Evolutionary conservation across 148 eudicot species (phyloP), one percentile per base, ranked within the genome.

Genomic region (Camellia granthamiana): DNA sequence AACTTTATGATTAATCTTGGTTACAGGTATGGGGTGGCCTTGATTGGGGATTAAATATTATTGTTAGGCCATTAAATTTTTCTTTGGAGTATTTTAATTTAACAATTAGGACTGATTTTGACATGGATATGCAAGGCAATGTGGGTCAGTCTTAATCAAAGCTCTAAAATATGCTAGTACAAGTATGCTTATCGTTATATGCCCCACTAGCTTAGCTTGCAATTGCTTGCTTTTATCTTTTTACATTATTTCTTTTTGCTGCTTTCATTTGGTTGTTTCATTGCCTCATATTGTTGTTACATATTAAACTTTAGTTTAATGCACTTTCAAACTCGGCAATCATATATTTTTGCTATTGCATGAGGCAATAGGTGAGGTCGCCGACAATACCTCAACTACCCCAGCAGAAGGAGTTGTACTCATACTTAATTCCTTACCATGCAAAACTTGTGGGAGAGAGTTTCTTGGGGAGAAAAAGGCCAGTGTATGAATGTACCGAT

Each of bases 391-490:
- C 97, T 55, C 89, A 86, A 72, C 81, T 95, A 77, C 99, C 99
- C 23, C 86, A 80, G 51, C 88, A 87, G 30, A 86, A 82, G 74
- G 93, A 93, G 79, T 85, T 95, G 55, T 75, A 84, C 76, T 79
- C 93, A 79, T 79, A 89, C 30, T 83, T 95, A 78, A 84, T 85
- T 83, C 92, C 97, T 74, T 92, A 88, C 84, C 91, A 95, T 87
- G 89, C 93, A 54, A 91, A 88, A 78, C 93, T 95, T 72, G 97
- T 95, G 69, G 97, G 97, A 76, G 99, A 95, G 87, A 90, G 92
- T 84, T 93, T 92, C 77, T 82, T 92, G 88, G 97, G 91, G 59
- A 93, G 80, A 82, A 92, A 80, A 73, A 84, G 97, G 60, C 95
- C 97, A 5, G 84, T 93, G 65, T 87, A 89, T 78, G 97, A 95